Evolutionary conservation across 2,329 filamentous ascomycete species (phyloP).

Genomic region (Ophiostoma perfectum): DNA sequence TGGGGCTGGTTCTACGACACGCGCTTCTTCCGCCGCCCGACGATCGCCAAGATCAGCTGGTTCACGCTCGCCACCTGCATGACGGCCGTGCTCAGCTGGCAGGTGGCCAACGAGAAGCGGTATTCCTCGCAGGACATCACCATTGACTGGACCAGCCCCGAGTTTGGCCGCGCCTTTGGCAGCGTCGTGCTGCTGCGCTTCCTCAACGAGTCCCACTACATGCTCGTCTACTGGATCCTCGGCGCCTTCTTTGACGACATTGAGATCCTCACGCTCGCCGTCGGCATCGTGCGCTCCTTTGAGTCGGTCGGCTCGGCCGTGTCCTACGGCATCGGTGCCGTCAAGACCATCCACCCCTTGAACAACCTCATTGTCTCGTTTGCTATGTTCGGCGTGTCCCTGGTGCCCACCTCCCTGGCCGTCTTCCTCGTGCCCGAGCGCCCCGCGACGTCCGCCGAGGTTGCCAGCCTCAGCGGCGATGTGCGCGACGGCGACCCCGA

Average conservation of each 20-base stretch:
- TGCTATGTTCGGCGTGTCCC: conserved; percentile 9
- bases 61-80: neutral
- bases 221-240: conserved; percentile 13
- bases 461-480: neutral
- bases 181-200: conserved; percentile 15
- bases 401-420: neutral
- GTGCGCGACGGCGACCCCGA: neutral
- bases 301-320: conserved; percentile 10
- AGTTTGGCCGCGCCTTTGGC: conserved; percentile 12
- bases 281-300: conserved; percentile 13
- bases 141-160: conserved; percentile 10
- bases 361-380: neutral
- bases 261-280: conserved; percentile 7
- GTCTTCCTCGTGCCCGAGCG: neutral
- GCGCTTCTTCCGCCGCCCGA: neutral
- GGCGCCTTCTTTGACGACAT: conserved; percentile 13
- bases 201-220: conserved; percentile 15
- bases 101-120: conserved; percentile 12
- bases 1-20: conserved; percentile 17
- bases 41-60: conserved; percentile 13
- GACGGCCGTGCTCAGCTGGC: conserved; percentile 2
- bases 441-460: neutral
- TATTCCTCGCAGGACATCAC: neutral
- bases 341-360: conserved; percentile 10
- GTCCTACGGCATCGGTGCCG: conserved; percentile 11